Evolutionary conservation across 1,284 basidiomycete genomes (phyloP).

Genomic region (Trichosporon faecale): DNA sequence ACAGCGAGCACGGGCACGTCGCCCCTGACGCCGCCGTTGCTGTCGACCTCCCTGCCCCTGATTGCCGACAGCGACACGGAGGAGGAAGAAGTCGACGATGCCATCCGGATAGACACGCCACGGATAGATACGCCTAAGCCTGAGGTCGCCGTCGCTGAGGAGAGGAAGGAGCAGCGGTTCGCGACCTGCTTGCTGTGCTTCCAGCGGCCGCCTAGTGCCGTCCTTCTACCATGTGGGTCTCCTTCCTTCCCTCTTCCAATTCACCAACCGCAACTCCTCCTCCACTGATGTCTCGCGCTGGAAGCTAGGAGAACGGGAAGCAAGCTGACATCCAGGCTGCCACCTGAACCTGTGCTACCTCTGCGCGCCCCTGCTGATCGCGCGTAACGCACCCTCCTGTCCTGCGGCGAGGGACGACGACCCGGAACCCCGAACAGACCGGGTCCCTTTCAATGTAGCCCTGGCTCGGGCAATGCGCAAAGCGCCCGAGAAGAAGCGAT

Average conservation of each 20-base stretch:
- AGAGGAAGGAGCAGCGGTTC: slow-evolving; percentile 22
- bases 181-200: slow-evolving; percentile 41
- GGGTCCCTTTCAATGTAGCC: slow-evolving; percentile 29
- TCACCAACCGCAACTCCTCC: too few relatives aligned
- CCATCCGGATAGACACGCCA: neutral
- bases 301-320: too few relatives aligned
- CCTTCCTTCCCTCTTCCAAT: neutral
- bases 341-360: slow-evolving; percentile 45
- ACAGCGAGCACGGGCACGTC: slow-evolving; percentile 2
- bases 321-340: slow-evolving; percentile 29
- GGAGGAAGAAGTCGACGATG: too few relatives aligned
- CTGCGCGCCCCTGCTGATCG: slow-evolving; percentile 39
- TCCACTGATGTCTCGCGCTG: too few relatives aligned
- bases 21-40: neutral
- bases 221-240: slow-evolving; percentile 40
- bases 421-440: neutral
- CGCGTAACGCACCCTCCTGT: slow-evolving; percentile 11
- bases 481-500: slow-evolving; percentile 28
- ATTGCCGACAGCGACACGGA: neutral
- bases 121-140: neutral
- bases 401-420: slow-evolving; percentile 1
- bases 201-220: slow-evolving; percentile 35
- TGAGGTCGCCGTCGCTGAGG: neutral
- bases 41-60: neutral
- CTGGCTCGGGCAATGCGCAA: slow-evolving; percentile 32